Base-by-base conservation (phyloP, 2,329 filamentous ascomycete species). In the Aspergillus aculeatinus region DNA sequence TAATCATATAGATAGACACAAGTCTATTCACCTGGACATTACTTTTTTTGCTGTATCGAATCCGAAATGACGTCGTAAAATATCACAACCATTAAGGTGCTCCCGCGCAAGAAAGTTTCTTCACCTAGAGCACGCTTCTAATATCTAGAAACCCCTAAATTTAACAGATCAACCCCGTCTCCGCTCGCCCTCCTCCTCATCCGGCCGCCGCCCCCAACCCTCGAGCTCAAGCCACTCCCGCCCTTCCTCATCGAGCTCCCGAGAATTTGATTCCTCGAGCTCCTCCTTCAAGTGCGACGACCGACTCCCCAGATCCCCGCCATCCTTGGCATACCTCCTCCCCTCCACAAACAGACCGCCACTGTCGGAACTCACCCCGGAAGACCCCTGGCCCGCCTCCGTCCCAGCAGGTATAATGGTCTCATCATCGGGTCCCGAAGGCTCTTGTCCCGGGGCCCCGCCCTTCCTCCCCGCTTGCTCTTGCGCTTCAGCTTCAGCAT, bases 401-500 rank as follows among this genome's bases (percentile, higher is more conserved):
- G 47, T 31, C 19, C 27, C 44, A 9, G 54, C 3, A 19, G 27
- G 35, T 10, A 33, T 1, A 16, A 47, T 21, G 21, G 2, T 19
- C 5, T 35, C 33, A 16, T 35, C 33, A 27, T 42, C 7, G 10
- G 48, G n/a, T 47, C 39, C 9, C 21, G 39, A 3, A 31, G 7
- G n/a, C 7, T 35, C 33, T 35, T 35, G 33, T 35, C 33, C 19
- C 5, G 12, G 6, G n/a, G 23, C 51, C 7, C 27, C 29, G n/a
- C 35, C 14, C 4, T 29, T 31, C 5, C 29, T 39, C 4, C 52
- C 50, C 10, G 33, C 35, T 16, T 23, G 19, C 19, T 31, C 16
- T 25, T 65, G 31, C 42, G 27, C 27, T 51, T 60, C 61, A 2
- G 54, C 51, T 9, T 56, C 59, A 9, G 68, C 64, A 48, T 76